Base-by-base conservation (phyloP, 768 basidiomycete genomes). In the Saitozyma podzolica region DNA sequence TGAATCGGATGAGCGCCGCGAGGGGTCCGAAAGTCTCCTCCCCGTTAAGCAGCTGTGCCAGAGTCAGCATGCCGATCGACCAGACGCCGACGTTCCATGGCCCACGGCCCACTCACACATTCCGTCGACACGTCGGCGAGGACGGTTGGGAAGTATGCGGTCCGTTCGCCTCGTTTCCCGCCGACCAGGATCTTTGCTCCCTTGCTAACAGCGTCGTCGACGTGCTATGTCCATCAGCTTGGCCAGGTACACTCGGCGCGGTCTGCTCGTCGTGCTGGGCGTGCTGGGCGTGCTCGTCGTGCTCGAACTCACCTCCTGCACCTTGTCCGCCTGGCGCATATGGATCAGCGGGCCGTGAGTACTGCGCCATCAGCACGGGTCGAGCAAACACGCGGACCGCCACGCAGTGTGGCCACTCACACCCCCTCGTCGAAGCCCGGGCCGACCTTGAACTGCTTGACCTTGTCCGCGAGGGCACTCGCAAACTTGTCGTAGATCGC, bases 341-440 rank as follows among this genome's bases (percentile, higher is more conserved):
- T 98, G 94, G 64, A 99, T 96, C 54, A 99, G 84, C 13, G 96
- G 96, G 0, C 96, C 96, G 69, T 97, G 94, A 0, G 95, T 98
- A 13, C 73, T 75, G 59, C 48, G 53, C 9, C 6, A 50, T 58
- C 49, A 59, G 47, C 13, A 17, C 11, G 20, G 16, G 20, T 40
- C 39, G 54, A 14, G 11, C 39, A 16, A n/a, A 45, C 14, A 13
- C 8, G 81, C 88, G 67, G 29, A 50, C 17, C 17, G 6, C 9
- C 17, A n/a, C n/a, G n/a, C n/a, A n/a, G n/a, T n/a, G 3, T 0
- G 8, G 17, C 3, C 19, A 62, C 61, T 62, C 77, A 92, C 91
- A 84, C 86, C 63, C 85, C 84, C 57, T 85, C 83, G 56, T 91
- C 89, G 20, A 93, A 84, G 2, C 94, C 94, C 60, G 92, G 86